Evolutionary conservation across 129 eudicot species (phyloP), one percentile per base, ranked within the genome.

Genomic region (Tagetes patula): DNA sequence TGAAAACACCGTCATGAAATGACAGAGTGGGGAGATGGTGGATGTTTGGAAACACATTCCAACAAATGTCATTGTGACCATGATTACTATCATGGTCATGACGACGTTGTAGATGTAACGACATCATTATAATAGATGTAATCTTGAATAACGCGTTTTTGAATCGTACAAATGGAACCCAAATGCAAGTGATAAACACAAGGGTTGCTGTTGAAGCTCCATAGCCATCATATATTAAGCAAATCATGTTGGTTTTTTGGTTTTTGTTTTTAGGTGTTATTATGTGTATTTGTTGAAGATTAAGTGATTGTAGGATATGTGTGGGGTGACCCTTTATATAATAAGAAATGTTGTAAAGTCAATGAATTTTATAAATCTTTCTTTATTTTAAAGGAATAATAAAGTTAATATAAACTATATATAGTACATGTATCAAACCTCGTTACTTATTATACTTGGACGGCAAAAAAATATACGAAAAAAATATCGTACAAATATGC

Each of bases 131-230:
- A 8, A 32, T 13, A 30, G 55, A 75, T 40, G 46, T 20, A 31
- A 75, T 75, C 33, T 48, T 58, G 14, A 37, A 69, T 45, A 84
- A 13, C 3, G 81, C 7, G 6, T 65, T 69, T 8, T 77, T 81
- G 14, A 73, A 48, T 63, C 78, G 79, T n/a, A 75, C 55, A 46
- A 78, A 75, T 1, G 88, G 91, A 46, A 78, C 82, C 82, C 81
- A 84, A 45, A 87, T 37, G 59, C 82, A 87, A 43, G 83, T 87
- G 76, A 77, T 80, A 69, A 85, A 75, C 62, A 87, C 71, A 10
- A 82, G 78, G 43, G 84, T 80, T 14, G 79, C 13, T 55, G 88
- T 85, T 66, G 85, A 79, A 39, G 79, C 53, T 71, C 88, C 81
- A 69, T 79, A 85, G 1, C 79, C 81, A 66, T 82, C 83, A 27